Base-by-base conservation (phyloP, 2,329 filamentous ascomycete genomes). In the Paracoccidioides lutzii region DNA sequence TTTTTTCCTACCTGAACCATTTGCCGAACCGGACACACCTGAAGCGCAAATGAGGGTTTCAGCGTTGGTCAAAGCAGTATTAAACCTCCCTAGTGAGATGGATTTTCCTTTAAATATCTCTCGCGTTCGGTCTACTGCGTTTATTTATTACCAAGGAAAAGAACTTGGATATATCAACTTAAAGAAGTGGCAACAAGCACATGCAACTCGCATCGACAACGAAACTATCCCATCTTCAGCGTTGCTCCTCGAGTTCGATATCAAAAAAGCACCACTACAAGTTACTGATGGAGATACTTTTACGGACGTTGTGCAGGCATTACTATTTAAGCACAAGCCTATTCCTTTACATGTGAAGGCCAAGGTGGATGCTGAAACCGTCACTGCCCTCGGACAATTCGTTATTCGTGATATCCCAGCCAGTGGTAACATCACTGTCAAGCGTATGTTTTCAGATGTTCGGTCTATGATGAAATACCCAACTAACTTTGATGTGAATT, bases 361-460 rank as follows among this genome's bases (percentile, higher is more conserved):
- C 28, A 77, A 80, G 45, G 89, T 97, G 56, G 88, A 95, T 69
- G 87, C 90, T 60, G 82, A 87, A 65, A 81, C 96, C 53, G 77
- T 83, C 57, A 96, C 90, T 35, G 84, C 86, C 32, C 77, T 98
- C 60, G 93, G 93, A 51, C 77, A 84, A 62, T 81, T 97, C 65
- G 79, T 85, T 54, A 76, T 97, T 64, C 88, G 88, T 70, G 83
- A 85, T 62, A 85, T 98, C 65, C 91, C 91, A 50, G 89, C 69
- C 45, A 79, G 90, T 75, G 90, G 93, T 63, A 81, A 84, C 66
- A 84, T 98, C 67, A 87, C 87, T 72, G 82, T 97, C 76, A 94
- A 95, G 81, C 87, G 90, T 95, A 85, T 83, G 90, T 88, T 65
- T 22, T 59, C 45, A 59, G 48, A 53, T 33, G 10, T 38, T 22